Percentiles rank a stretch among this genome's conserved stretches.
Conservation (phyloP, 2,329 filamentous ascomycete genomes). For the Colletotrichum sp. region DNA sequence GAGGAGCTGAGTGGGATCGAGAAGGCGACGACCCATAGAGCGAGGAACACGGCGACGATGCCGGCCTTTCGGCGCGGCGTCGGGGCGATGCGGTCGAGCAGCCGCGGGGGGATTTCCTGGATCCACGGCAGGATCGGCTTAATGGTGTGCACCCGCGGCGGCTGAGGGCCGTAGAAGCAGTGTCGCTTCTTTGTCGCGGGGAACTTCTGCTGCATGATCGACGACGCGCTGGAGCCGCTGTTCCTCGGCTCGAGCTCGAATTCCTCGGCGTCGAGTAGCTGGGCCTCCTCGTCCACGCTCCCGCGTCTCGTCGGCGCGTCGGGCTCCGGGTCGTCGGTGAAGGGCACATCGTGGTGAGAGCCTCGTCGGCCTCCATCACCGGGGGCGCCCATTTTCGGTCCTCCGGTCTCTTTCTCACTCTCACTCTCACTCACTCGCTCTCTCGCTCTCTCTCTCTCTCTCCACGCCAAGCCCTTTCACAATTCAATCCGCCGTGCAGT, state of each 20-base stretch:
- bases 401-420: not conserved
- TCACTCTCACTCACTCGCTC: not conserved
- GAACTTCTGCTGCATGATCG: slow-evolving; percentile 9
- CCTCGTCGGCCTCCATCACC: not conserved
- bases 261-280: not conserved
- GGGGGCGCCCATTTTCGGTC: slow-evolving; percentile 2
- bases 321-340: slow-evolving; percentile 9
- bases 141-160: slow-evolving; percentile 2
- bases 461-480: not conserved
- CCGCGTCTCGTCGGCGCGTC: not conserved
- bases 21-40: slow-evolving; percentile 5
- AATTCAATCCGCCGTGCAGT: not conserved
- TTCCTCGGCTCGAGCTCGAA: slow-evolving; percentile 7
- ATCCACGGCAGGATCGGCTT: slow-evolving; percentile 4
- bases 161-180: slow-evolving; percentile 10
- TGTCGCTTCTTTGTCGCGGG: slow-evolving; percentile 3
- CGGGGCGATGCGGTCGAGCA: slow-evolving; percentile 7
- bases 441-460: not conserved
- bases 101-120: slow-evolving; percentile 1
- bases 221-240: slow-evolving; percentile 4
- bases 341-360: not conserved
- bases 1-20: slow-evolving; percentile 4
- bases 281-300: slow-evolving; percentile 9
- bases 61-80: slow-evolving; percentile 3
- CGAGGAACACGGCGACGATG: slow-evolving; percentile 8